Evolutionary conservation across 352 stramenopile species (phyloP).

Genomic region (Plasmopara viticola): DNA sequence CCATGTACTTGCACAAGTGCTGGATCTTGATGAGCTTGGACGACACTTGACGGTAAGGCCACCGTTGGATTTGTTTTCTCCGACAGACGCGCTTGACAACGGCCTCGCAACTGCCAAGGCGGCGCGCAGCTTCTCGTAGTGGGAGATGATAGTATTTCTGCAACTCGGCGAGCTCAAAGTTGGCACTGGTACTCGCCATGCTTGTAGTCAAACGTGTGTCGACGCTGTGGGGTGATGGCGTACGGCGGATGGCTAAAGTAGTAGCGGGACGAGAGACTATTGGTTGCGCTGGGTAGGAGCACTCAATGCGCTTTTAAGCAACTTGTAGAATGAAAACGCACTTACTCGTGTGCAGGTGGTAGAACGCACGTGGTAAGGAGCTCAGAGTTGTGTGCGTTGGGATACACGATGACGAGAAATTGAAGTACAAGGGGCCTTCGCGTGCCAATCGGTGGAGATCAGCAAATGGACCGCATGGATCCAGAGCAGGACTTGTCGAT

Average conservation of each 20-base stretch:
- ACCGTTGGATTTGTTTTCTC: conserved; percentile 71
- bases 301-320: conserved; percentile 22
- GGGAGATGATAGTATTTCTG: conserved; percentile 84
- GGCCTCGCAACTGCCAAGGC: conserved; percentile 70
- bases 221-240: background rate
- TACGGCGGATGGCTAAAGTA: background rate
- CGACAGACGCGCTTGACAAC: conserved; percentile 81
- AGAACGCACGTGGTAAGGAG: conserved; percentile 16
- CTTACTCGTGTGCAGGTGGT: conserved; percentile 14
- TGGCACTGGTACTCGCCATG: conserved; percentile 46
- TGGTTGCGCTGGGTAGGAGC: background rate
- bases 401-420: conserved; percentile 25
- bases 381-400: conserved; percentile 15
- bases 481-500: background rate
- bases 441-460: conserved; percentile 28
- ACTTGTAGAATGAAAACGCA: conserved; percentile 30
- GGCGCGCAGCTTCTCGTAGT: conserved; percentile 63
- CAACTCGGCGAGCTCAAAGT: conserved; percentile 76
- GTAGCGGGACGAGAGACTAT: conserved; percentile 3
- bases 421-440: conserved; percentile 19
- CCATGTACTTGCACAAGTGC: conserved; percentile 82
- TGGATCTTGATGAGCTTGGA: conserved; percentile 84
- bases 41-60: conserved; percentile 81
- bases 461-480: background rate
- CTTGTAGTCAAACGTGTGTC: conserved; percentile 4